phyloP scores from a whole-genome alignment of 2,329 filamentous ascomycete species.

The Didymella exigua region DNA sequence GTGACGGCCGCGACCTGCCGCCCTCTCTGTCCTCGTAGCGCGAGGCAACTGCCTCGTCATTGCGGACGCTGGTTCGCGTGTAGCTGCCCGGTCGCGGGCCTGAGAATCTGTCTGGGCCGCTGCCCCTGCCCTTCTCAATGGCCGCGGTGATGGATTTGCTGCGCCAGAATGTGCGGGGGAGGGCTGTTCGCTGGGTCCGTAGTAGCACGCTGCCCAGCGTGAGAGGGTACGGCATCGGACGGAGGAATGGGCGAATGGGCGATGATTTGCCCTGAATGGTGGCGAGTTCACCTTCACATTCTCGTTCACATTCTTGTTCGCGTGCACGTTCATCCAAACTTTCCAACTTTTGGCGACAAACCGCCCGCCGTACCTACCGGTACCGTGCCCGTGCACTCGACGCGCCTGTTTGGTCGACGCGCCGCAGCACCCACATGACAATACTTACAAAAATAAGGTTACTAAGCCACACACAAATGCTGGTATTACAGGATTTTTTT shows the following conservation, averaged over 20 bases:
- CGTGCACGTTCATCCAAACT: slow-evolving; percentile 3
- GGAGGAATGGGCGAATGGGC: neutral
- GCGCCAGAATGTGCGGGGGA: slow-evolving; percentile 29
- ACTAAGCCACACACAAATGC: too few relatives aligned
- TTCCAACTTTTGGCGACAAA: slow-evolving; percentile 12
- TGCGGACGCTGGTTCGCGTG: neutral
- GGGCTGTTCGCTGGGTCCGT: slow-evolving; percentile 17
- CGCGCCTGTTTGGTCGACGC: neutral
- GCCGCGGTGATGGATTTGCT: slow-evolving; percentile 42
- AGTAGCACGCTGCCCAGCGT: slow-evolving; percentile 24
- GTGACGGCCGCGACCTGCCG: slow-evolving; percentile 4
- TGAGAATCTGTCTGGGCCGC: slow-evolving; percentile 18
- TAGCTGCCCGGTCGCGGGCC: slow-evolving; percentile 18
- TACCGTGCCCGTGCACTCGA: neutral
- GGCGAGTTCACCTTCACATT: too few relatives aligned
- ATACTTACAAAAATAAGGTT: too few relatives aligned
- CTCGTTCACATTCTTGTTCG: neutral
- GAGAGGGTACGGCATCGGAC: slow-evolving; percentile 31
- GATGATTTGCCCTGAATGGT: neutral
- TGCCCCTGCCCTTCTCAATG: slow-evolving; percentile 38
- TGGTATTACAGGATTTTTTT: too few relatives aligned
- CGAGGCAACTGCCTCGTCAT: neutral
- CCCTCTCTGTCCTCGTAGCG: slow-evolving; percentile 9
- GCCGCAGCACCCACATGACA: neutral
- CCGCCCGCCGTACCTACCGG: slow-evolving; percentile 9